Percentiles rank a stretch among this genome's conserved stretches.
These are phyloP conservation scores for Ophiocordyceps camponoti-leonardi DNA, from an alignment of 2,329 filamentous ascomycete genomes.

Conservation along the genomic window DNA sequence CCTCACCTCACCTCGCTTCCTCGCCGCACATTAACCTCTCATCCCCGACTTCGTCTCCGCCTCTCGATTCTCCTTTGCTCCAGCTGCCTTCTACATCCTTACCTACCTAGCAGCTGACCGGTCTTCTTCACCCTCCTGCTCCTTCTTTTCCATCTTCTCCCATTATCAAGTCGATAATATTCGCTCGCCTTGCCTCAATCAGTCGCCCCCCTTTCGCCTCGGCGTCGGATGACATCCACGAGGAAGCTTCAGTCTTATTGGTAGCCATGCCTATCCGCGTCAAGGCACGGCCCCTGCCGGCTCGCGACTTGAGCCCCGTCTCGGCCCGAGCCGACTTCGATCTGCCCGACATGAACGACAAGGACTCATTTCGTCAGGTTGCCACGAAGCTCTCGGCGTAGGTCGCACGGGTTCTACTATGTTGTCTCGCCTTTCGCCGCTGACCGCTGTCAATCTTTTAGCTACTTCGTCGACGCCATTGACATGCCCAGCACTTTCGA, in stretches of 20 bases:
- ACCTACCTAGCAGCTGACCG: no score
- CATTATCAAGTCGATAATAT: no score
- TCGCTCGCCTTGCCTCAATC: no score
- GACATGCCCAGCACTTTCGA: slow-evolving; percentile 54
- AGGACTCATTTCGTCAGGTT: slow-evolving; percentile 45
- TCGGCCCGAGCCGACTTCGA: slow-evolving; percentile 15
- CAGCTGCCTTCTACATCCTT: neutral
- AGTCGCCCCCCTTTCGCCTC: neutral
- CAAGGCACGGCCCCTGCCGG: slow-evolving; percentile 13
- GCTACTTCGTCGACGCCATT: slow-evolving; percentile 46
- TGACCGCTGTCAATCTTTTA: slow-evolving; percentile 12
- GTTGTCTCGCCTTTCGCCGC: neutral
- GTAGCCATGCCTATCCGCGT: slow-evolving; percentile 19
- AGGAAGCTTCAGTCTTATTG: neutral
- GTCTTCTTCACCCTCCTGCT: no score
- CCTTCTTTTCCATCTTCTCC: no score
- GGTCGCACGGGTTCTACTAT: slow-evolving; percentile 6
- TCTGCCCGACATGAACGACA: slow-evolving; percentile 37
- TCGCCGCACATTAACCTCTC: no score
- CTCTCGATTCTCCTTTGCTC: neutral
- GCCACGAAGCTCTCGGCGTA: slow-evolving; percentile 51
- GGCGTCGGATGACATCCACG: neutral
- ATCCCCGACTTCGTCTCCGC: neutral
- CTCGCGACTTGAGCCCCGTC: slow-evolving; percentile 18
- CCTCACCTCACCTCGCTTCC: neutral